Conservation (phyloP, 495 filamentous ascomycete genomes). For the Rusavskia elegans region DNA sequence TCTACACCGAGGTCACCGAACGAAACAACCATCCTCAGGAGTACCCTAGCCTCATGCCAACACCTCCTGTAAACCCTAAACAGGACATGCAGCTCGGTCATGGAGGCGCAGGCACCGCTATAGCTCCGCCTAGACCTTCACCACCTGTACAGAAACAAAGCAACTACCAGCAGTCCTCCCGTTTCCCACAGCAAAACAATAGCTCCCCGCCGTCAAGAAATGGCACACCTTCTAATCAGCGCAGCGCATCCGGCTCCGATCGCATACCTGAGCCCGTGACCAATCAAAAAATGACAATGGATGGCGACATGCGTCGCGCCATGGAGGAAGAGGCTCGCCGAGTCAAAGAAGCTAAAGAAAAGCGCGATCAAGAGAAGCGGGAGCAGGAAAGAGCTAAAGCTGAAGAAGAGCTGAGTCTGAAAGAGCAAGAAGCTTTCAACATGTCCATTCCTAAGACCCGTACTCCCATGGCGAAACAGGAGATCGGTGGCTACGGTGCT, state of each 20-base stretch:
- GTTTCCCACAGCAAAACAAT: slow-evolving; percentile 4
- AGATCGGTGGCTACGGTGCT: slow-evolving; percentile 55
- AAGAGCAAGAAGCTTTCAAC: slow-evolving; percentile 71
- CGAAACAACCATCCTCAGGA: slow-evolving; percentile 63
- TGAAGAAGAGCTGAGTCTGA: slow-evolving; percentile 13
- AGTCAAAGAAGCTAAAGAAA: slow-evolving; percentile 23
- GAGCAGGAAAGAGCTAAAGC: slow-evolving; percentile 37
- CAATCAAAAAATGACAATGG: slow-evolving; percentile 31
- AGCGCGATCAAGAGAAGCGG: slow-evolving; percentile 20
- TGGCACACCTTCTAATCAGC: slow-evolving; percentile 23
- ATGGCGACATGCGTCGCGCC: slow-evolving; percentile 32
- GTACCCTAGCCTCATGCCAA: slow-evolving; percentile 55
- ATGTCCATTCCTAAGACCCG: slow-evolving; percentile 66
- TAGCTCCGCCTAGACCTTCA: slow-evolving; percentile 63
- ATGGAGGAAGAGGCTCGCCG: slow-evolving; percentile 33
- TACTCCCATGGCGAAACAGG: slow-evolving; percentile 69
- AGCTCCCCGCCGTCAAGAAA: slow-evolving; percentile 17
- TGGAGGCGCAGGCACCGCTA: slow-evolving; percentile 39
- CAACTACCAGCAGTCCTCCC: slow-evolving; percentile 21
- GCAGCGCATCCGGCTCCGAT: slow-evolving; percentile 19
- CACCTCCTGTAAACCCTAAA: slow-evolving; percentile 39
- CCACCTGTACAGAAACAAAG: slow-evolving; percentile 38
- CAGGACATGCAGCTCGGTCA: slow-evolving; percentile 52
- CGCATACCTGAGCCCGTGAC: slow-evolving; percentile 9
- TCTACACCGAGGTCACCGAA: slow-evolving; percentile 92